Percentiles rank a stretch among this genome's conserved stretches.
phyloP scores from a whole-genome alignment of 2,329 filamentous ascomycete species.

The Scytalidium lignicola region DNA sequence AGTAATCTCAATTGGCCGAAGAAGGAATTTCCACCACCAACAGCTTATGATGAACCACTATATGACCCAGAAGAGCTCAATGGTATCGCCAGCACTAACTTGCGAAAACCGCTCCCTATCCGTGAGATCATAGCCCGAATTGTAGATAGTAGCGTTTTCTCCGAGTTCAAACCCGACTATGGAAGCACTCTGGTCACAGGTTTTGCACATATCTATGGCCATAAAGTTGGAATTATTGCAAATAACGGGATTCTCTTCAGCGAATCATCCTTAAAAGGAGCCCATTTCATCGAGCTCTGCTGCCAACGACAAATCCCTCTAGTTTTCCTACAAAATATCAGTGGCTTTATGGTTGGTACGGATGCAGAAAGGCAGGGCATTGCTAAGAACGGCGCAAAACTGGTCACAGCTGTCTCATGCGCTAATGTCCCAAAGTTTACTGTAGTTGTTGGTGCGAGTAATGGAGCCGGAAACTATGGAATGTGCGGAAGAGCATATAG shows the following conservation, averaged over 20 bases:
- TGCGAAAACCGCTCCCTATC: slow-evolving; percentile 78
- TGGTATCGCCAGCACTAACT: slow-evolving; percentile 85
- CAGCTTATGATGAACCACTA: slow-evolving; percentile 68
- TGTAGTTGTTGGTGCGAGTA: slow-evolving; percentile 88
- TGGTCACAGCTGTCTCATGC: slow-evolving; percentile 91
- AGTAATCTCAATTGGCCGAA: slow-evolving; percentile 85
- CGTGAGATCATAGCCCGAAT: slow-evolving; percentile 90
- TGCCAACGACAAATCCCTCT: slow-evolving; percentile 83
- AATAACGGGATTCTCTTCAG: slow-evolving; percentile 96
- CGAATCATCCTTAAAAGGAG: slow-evolving; percentile 82
- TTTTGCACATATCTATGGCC: slow-evolving; percentile 84
- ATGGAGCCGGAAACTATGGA: slow-evolving; percentile 94
- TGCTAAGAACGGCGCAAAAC: slow-evolving; percentile 95
- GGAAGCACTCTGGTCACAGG: slow-evolving; percentile 86
- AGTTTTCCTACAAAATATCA: slow-evolving; percentile 94
- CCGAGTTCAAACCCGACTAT: slow-evolving; percentile 92
- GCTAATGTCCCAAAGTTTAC: slow-evolving; percentile 96
- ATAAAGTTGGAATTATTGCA: slow-evolving; percentile 86
- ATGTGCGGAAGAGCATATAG: slow-evolving; percentile 95
- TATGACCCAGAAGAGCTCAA: slow-evolving; percentile 75
- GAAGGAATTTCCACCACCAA: slow-evolving; percentile 32
- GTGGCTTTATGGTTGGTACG: slow-evolving; percentile 94
- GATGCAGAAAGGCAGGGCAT: slow-evolving; percentile 93
- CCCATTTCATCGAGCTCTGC: slow-evolving; percentile 96
- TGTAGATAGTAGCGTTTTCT: slow-evolving; percentile 83